Percentiles rank a stretch among this genome's conserved stretches.
Conservation (phyloP, 148 eudicot genomes). For the Rhododendron kiyosumense region DNA sequence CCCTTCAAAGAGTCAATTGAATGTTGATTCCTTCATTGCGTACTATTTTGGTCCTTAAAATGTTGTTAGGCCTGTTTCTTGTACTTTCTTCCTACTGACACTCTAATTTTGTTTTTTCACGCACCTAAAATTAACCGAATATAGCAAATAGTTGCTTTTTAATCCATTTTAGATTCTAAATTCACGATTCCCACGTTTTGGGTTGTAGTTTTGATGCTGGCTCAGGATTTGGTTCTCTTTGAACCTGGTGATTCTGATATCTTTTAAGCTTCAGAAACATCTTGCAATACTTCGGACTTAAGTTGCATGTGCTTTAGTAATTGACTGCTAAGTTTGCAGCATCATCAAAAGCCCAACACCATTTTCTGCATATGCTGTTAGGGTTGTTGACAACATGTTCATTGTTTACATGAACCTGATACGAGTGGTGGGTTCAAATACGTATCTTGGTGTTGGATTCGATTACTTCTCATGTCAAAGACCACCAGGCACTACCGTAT, state of each 20-base stretch:
- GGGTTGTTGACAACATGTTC: background rate
- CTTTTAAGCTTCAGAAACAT: constrained; percentile 1
- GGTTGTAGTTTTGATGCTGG: background rate
- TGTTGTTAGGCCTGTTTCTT: background rate
- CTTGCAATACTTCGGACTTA: background rate
- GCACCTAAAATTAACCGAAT: background rate
- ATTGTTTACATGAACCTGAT: background rate
- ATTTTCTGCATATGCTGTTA: background rate
- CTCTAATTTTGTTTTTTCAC: background rate
- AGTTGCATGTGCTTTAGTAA: background rate
- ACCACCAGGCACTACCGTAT: background rate
- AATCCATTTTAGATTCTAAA: background rate
- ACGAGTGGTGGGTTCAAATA: background rate
- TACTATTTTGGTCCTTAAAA: background rate
- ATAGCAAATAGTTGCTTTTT: background rate
- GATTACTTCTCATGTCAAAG: background rate
- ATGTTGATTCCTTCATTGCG: background rate
- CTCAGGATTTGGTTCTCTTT: background rate
- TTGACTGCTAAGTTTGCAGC: background rate
- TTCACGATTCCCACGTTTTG: background rate
- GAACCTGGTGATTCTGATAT: background rate
- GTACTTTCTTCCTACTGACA: background rate
- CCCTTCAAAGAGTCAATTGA: background rate
- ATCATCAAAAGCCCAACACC: no score
- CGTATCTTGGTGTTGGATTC: background rate